Conservation (phyloP, 2,329 filamentous ascomycete genomes). For the Fusarium nodosum region DNA sequence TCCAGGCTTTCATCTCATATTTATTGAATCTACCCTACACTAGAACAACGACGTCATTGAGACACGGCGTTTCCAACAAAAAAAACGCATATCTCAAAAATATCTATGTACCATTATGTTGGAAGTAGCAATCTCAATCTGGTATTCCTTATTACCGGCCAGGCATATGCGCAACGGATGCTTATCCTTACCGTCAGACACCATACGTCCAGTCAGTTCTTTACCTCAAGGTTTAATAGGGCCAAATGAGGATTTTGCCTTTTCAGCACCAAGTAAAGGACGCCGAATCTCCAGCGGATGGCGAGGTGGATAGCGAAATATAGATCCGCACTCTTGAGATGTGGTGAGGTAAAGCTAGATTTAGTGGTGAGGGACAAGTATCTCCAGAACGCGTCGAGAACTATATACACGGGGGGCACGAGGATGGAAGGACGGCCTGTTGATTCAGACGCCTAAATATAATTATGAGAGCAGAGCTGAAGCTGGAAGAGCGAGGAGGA, state of each 20-base stretch:
- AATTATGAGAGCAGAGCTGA: background rate
- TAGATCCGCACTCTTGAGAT: too few relatives aligned
- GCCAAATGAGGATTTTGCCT: background rate
- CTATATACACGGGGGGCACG: background rate
- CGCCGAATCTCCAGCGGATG: too few relatives aligned
- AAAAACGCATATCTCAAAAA: conserved; percentile 13
- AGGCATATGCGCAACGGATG: background rate
- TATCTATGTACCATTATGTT: background rate
- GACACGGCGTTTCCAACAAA: conserved; percentile 8
- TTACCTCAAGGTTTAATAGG: background rate
- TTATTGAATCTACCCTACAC: conserved; percentile 27
- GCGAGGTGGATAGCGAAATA: too few relatives aligned
- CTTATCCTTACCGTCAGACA: background rate
- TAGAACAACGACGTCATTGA: conserved; percentile 32
- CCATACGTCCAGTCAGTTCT: background rate
- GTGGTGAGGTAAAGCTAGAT: too few relatives aligned
- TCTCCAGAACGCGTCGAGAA: too few relatives aligned
- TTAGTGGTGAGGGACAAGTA: too few relatives aligned
- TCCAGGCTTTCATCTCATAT: background rate
- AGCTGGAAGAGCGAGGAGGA: background rate
- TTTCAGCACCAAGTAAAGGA: too few relatives aligned
- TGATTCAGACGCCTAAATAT: background rate
- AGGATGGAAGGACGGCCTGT: background rate
- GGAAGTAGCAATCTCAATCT: background rate
- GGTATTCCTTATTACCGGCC: background rate